A percentile compares a stretch with the other conserved stretches of the same genome.
phyloP scores from a whole-genome alignment of 129 eudicot species.

The Erigeron canadensis region DNA sequence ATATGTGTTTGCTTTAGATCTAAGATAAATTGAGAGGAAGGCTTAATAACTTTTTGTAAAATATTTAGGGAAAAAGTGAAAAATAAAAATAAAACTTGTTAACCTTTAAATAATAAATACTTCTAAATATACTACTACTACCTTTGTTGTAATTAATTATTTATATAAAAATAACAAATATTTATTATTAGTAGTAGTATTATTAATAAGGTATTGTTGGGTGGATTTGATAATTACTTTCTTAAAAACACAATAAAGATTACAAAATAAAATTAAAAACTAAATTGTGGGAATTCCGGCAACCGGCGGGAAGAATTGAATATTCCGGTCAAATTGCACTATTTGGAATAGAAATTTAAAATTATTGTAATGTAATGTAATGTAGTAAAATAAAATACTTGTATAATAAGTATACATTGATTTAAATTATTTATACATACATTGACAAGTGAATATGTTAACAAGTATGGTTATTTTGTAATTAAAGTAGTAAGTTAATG shows the following conservation, averaged over 20 bases:
- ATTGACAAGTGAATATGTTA: neutral
- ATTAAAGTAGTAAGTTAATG: too few relatives aligned
- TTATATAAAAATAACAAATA: neutral
- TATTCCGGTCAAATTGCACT: slow-evolving; percentile 41
- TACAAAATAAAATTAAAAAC: slow-evolving; percentile 3
- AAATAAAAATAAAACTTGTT: slow-evolving; percentile 33
- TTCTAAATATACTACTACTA: slow-evolving; percentile 19
- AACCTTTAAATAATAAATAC: slow-evolving; percentile 29
- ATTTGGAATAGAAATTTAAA: slow-evolving; percentile 10
- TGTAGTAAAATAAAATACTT: slow-evolving; percentile 29
- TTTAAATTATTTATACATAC: neutral
- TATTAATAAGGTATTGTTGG: neutral
- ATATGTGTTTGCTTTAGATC: slow-evolving; percentile 59
- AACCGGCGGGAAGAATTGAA: slow-evolving; percentile 32
- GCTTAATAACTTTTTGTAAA: slow-evolving; percentile 36
- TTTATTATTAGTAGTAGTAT: too few relatives aligned
- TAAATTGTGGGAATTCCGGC: slow-evolving; percentile 40
- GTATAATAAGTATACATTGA: slow-evolving; percentile 20
- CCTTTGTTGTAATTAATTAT: slow-evolving; percentile 24
- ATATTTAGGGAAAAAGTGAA: slow-evolving; percentile 28
- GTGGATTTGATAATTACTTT: slow-evolving; percentile 17
- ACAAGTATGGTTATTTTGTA: too few relatives aligned
- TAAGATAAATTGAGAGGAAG: slow-evolving; percentile 24
- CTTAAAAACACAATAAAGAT: neutral
- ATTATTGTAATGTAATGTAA: slow-evolving; percentile 10